Base-by-base conservation (phyloP, 495 filamentous ascomycete genomes). In the Sordaria brevicollis region DNA sequence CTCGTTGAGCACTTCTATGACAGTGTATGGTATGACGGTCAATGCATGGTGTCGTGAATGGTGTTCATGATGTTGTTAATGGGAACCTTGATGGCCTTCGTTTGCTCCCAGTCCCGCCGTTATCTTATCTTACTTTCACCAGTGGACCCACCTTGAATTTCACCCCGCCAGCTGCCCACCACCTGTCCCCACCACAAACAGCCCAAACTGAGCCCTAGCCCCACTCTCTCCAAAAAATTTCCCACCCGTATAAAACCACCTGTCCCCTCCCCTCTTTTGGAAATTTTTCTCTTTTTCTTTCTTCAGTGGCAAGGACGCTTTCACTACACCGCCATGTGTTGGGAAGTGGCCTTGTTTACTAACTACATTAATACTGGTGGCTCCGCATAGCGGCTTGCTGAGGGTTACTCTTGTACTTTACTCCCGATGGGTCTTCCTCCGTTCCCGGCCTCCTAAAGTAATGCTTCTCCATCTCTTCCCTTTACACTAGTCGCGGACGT, bases 361-460 rank as follows among this genome's bases (percentile, higher is more conserved):
- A 29, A 35, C 49, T 62, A 62, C 49, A 62, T 62, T 70, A 57
- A 65, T 41, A 36, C 65, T 66, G 71, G 70, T 33, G 77, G 77
- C 77, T 79, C 76, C 77, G 68, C 77, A 77, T 36, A 39, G 76
- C 69, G 77, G 76, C 77, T 78, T 74, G 77, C 77, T 79, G 77
- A 79, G 77, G 77, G 77, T 78, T 78, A 78, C 71, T 71, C 49
- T 38, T 62, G 49, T 62, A 62, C 49, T 66, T 34, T 19, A 41
- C 69, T 72, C 67, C 68, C 73, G 34, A 74, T 79, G 77, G 69
- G 75, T 78, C 70, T 76, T 72, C 77, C 77, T 79, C 77, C 77
- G 77, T 79, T 79, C 77, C 77, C 77, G 74, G 77, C 77, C 77
- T 73, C 77, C 77, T 70, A 74, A 68, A 79, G 15, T 11, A 74